Base-by-base conservation (phyloP, 306 rosid genomes). In the Trichosanthes truncata region DNA sequence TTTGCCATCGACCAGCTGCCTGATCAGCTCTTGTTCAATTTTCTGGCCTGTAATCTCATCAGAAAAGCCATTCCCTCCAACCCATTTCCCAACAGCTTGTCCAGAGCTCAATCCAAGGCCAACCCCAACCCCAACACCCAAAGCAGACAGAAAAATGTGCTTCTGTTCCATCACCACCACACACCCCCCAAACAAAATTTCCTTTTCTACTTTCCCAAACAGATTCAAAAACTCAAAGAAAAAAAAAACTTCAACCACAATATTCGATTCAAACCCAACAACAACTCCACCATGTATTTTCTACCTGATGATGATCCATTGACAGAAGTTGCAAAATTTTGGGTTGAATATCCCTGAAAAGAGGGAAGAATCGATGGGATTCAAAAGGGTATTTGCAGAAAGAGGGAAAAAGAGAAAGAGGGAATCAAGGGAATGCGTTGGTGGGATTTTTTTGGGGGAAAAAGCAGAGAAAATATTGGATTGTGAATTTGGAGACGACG, bases 121-220 rank as follows among this genome's bases (percentile, higher is more conserved):
- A 40, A 93, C 96, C 74, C 98, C 98, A 23, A 92, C 95, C 79
- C 98, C 98, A 57, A 91, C 98, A 74, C 98, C 87, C 93, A 95
- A 84, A 85, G 97, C 97, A 68, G 98, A 95, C 85, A 92, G 79
- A 79, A 95, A 69, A 87, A 92, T 90, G 82, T 90, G 93, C 84
- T 92, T 95, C 93, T 95, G 97, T 83, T 95, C 97, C 98, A 92
- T 95, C 53, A 29, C 29, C 56, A 75, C 74, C 62, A 75, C 77
- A 29, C 43, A 15, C 59, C 40, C 26, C 35, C 10, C 23, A 78
- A 29, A 62, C 48, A 66, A 45, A 46, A 40, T 36, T 25, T 5
- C 72, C 29, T 46, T 78, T 60, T 48, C 52, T 33, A 40, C 12
- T 18, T 45, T 9, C 46, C 46, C 62, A 51, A 74, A 74, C 38